These are phyloP conservation scores for Metschnikowia proteae DNA, from an alignment of 805 yeast species.

Conservation along the genomic window DNA sequence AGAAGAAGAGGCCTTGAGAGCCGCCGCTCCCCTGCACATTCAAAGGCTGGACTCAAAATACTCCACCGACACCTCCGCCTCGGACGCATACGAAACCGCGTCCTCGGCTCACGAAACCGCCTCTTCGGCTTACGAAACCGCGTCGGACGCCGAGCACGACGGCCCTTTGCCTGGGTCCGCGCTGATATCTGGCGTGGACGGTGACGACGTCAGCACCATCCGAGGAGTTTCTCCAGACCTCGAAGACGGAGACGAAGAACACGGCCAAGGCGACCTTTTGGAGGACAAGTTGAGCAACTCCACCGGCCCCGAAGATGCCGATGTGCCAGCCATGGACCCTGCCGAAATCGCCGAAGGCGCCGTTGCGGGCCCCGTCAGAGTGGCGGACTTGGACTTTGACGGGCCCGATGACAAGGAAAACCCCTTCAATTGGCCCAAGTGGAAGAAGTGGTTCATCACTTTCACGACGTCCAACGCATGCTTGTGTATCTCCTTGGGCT, in stretches of 20 bases:
- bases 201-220: constrained; percentile 15
- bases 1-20: constrained; percentile 31
- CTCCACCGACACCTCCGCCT: constrained; percentile 20
- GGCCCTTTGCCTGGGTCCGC: neutral
- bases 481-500: constrained; percentile 69
- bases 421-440: constrained; percentile 64
- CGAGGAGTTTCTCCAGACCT: neutral
- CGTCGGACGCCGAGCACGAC: constrained; percentile 18
- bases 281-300: constrained; percentile 11
- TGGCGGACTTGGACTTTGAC: constrained; percentile 50
- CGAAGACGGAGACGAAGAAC: neutral
- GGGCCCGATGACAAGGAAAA: constrained; percentile 56
- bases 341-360: neutral
- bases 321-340: neutral
- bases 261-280: neutral
- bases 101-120: constrained; percentile 22
- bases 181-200: neutral
- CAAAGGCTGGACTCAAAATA: constrained; percentile 10
- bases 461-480: constrained; percentile 58
- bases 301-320: neutral
- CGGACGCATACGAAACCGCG: constrained; percentile 36
- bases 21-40: constrained; percentile 15
- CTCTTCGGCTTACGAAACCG: constrained; percentile 5
- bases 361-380: neutral
- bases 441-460: constrained; percentile 64